phyloP scores from a whole-genome alignment of 805 yeast genomes.

The Pichia gijzeniarum region DNA sequence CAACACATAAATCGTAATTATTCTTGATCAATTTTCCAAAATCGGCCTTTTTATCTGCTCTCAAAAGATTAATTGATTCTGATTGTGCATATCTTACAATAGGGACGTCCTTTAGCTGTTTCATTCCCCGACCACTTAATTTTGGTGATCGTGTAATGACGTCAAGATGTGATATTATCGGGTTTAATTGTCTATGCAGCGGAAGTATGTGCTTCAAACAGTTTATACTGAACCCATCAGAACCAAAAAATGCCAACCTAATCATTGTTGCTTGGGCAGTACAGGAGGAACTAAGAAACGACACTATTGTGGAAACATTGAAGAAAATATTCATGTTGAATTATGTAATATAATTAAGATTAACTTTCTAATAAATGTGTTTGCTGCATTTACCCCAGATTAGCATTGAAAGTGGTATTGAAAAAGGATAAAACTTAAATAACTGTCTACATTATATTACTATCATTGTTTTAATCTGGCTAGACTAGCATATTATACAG shows the following conservation, averaged over 20 bases:
- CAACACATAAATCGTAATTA: conserved; percentile 63
- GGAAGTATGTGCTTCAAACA: conserved; percentile 39
- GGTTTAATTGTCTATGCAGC: conserved; percentile 8
- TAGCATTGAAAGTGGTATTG: too few relatives aligned
- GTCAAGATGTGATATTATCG: conserved; percentile 34
- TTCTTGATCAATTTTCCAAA: conserved; percentile 19
- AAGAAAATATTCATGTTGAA: too few relatives aligned
- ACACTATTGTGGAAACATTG: too few relatives aligned
- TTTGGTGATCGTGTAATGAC: conserved; percentile 62
- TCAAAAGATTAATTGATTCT: conserved; percentile 29
- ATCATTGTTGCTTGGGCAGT: conserved; percentile 6
- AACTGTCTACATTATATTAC: too few relatives aligned
- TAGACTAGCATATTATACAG: too few relatives aligned
- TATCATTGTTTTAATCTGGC: too few relatives aligned
- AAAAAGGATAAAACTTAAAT: too few relatives aligned
- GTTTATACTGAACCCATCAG: conserved; percentile 61
- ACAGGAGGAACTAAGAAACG: background rate
- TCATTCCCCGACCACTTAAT: conserved; percentile 52
- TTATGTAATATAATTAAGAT: too few relatives aligned
- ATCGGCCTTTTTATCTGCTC: conserved; percentile 49
- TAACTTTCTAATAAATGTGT: too few relatives aligned
- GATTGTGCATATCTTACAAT: conserved; percentile 36
- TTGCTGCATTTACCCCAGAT: too few relatives aligned
- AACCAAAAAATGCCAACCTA: conserved; percentile 66
- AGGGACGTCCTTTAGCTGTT: conserved; percentile 45